Evolutionary conservation across 495 filamentous ascomycete species (phyloP), one percentile per base, ranked within the genome.

Genomic region (Podospora comata): DNA sequence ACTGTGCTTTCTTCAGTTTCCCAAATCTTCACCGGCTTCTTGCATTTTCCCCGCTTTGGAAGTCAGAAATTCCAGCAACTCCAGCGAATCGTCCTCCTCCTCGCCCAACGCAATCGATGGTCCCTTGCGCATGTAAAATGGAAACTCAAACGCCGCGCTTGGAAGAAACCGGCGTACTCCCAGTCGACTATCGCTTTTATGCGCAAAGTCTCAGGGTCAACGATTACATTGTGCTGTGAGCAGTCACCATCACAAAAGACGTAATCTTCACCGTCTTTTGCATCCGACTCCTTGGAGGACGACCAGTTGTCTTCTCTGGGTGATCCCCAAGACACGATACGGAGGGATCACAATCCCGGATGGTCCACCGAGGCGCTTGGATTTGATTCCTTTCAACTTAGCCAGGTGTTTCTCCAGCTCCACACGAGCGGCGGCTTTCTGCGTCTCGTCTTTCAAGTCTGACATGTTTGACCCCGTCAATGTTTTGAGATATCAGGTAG

Each of bases 151-250:
- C 15, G 39, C 28, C 16, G 20, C 57, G 30, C 57, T 2, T 63
- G 68, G n/a, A 62, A 70, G 60, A 70, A 70, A n/a, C 68, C 64
- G 15, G 64, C 63, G 26, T 70, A 70, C 27, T 70, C 68, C 64
- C 68, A 70, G 54, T 70, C 68, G 27, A 70, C 53, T 27, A 70
- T 70, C 5, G 64, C 68, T 15, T 53, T 60, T 13, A 70, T 70
- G 32, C 63, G 66, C 15, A 70, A 55, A 23, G 68, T 70, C 2
- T 60, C 54, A 48, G 68, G 68, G 44, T 70, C 53, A 13, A 70
- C 68, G 19, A 67, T 64, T 11, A 70, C 32, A 23, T 70, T 70
- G 60, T 70, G 59, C 32, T 66, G 64, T 23, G 64, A 66, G 39
- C 48, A 60, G 60, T 70, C 68, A 60, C 63, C 63, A 32, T 70